A percentile compares a stretch with the other conserved stretches of the same genome.
Evolutionary conservation across 768 basidiomycete species (phyloP).

Genomic region (Xerocomus spinulosus): DNA sequence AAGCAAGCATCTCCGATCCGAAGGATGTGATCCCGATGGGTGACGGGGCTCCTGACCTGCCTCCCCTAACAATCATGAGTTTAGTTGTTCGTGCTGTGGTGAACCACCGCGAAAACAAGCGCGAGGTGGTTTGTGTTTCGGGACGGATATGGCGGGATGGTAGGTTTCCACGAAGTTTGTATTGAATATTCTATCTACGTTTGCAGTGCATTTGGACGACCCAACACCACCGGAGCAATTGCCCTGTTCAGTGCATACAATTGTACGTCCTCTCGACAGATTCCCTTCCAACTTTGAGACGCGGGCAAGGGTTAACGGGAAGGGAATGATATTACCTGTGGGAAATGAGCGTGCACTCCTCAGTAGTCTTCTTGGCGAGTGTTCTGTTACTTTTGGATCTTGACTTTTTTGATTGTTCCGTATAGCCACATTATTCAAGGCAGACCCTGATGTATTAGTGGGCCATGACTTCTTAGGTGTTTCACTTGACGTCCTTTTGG

Average conservation of each 20-base stretch:
- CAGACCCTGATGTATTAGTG: conserved; percentile 92
- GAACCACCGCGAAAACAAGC: conserved; percentile 89
- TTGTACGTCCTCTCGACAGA: conserved; percentile 82
- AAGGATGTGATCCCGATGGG: conserved; percentile 84
- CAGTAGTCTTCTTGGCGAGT: conserved; percentile 67
- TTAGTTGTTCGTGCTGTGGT: conserved; percentile 85
- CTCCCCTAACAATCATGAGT: conserved; percentile 89
- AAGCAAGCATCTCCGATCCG: conserved; percentile 76
- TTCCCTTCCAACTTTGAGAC: conserved; percentile 84
- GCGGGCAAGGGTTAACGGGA: conserved; percentile 56
- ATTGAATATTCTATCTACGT: not conserved
- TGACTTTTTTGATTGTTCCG: not conserved
- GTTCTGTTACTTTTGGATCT: conserved; percentile 6
- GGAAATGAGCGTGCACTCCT: conserved; percentile 84
- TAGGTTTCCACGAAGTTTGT: conserved; percentile 25
- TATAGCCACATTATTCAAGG: conserved; percentile 68
- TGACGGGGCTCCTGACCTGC: conserved; percentile 72
- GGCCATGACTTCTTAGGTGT: conserved; percentile 93
- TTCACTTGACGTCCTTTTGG: conserved; percentile 83
- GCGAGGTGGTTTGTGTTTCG: conserved; percentile 87
- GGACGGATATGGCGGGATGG: conserved; percentile 79
- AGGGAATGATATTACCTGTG: conserved; percentile 67
- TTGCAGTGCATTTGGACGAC: conserved; percentile 81
- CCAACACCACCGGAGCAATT: conserved; percentile 85
- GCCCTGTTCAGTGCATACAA: conserved; percentile 79